These are phyloP conservation scores for Speleostelium caveatum DNA, from an alignment of 78 protist species.

Conservation along the genomic window DNA sequence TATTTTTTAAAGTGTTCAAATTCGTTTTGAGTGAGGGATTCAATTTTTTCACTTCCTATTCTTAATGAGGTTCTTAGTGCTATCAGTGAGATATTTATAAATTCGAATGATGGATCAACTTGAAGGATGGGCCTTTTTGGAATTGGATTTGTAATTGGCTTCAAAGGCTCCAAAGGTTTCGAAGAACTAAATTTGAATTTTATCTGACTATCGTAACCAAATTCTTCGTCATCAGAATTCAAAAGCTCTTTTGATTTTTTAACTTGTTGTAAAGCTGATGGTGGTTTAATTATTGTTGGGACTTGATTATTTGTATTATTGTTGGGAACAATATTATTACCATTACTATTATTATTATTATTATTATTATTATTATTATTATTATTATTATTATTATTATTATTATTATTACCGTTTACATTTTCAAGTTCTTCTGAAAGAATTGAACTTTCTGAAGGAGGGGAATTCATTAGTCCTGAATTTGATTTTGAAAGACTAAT, in stretches of 20 bases:
- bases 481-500: too few relatives aligned
- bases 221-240: slow-evolving; percentile 50
- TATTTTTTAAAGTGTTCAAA: slow-evolving; percentile 65
- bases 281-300: slow-evolving; percentile 27
- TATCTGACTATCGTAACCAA: slow-evolving; percentile 56
- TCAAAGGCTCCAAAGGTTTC: neutral
- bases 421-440: too few relatives aligned
- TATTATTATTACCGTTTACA: neutral
- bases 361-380: slow-evolving; percentile 16
- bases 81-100: slow-evolving; percentile 40
- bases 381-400: slow-evolving; percentile 4
- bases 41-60: neutral
- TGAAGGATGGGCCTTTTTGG: slow-evolving; percentile 59
- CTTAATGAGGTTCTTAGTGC: slow-evolving; percentile 42
- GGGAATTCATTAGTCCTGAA: too few relatives aligned
- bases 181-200: slow-evolving; percentile 6
- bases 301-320: too few relatives aligned
- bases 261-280: slow-evolving; percentile 8
- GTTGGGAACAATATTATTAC: neutral
- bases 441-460: too few relatives aligned
- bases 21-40: slow-evolving; percentile 30
- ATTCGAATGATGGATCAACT: slow-evolving; percentile 44
- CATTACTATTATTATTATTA: slow-evolving; percentile 8
- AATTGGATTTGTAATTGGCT: slow-evolving; percentile 64
- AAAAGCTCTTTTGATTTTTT: slow-evolving; percentile 24